Evolutionary conservation across 2,329 filamentous ascomycete species (phyloP).

Genomic region (Lomentospora prolificans): DNA sequence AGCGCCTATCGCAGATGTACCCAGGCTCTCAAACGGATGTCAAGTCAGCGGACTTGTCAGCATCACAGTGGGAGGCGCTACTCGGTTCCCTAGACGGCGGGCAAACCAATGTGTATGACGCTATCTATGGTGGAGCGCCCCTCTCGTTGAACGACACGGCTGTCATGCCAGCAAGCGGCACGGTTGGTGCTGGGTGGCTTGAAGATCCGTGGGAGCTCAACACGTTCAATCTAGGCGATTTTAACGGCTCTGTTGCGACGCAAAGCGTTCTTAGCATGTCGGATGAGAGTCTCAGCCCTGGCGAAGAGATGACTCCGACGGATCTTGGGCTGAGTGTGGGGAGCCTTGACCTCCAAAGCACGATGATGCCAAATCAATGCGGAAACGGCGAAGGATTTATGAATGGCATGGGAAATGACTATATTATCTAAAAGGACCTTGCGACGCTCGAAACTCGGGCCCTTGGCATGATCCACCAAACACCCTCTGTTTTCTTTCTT

Average conservation of each 20-base stretch:
- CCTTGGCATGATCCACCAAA: not conserved
- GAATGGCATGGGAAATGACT: constrained; percentile 3
- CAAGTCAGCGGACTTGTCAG: constrained; percentile 38
- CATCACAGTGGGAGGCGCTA: constrained; percentile 73
- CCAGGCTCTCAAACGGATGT: constrained; percentile 11
- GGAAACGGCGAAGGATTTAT: constrained; percentile 9
- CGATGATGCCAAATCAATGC: constrained; percentile 12
- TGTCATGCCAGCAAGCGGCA: constrained; percentile 20
- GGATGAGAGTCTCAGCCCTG: constrained; percentile 48
- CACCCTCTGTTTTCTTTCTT: not conserved
- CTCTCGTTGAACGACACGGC: constrained; percentile 35
- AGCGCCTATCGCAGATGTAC: constrained; percentile 5
- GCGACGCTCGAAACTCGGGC: not conserved
- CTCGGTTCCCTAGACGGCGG: constrained; percentile 72
- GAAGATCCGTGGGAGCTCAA: constrained; percentile 47
- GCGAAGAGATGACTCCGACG: constrained; percentile 38
- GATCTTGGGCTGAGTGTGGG: constrained; percentile 35
- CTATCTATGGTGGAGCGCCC: constrained; percentile 62
- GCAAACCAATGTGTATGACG: constrained; percentile 73
- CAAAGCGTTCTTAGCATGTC: constrained; percentile 47
- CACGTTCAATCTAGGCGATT: constrained; percentile 40
- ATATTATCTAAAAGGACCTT: not conserved
- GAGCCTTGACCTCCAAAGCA: constrained; percentile 21
- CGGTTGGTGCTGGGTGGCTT: constrained; percentile 34
- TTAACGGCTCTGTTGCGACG: constrained; percentile 31